A percentile compares a stretch with the other conserved stretches of the same genome.
Conservation (phyloP, 1,284 basidiomycete species). For the Microbotryomycetes sp. region DNA sequence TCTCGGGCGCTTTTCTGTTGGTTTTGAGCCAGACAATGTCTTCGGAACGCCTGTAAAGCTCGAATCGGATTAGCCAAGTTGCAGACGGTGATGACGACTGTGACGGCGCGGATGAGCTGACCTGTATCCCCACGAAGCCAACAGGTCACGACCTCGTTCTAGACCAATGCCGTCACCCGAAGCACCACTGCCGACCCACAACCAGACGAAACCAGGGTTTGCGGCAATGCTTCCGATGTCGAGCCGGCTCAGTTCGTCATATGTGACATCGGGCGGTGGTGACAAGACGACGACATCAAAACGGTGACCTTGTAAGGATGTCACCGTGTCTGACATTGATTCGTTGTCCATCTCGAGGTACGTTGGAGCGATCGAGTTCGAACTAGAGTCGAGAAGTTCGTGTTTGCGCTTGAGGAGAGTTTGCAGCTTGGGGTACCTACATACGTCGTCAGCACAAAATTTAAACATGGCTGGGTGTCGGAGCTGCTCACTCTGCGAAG, state of each 20-base stretch:
- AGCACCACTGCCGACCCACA: slow-evolving; percentile 80
- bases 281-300: slow-evolving; percentile 93
- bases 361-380: slow-evolving; percentile 53
- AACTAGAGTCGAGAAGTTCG: slow-evolving; percentile 19
- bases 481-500: slow-evolving; percentile 71
- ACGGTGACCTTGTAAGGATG: slow-evolving; percentile 56
- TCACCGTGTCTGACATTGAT: slow-evolving; percentile 43
- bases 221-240: slow-evolving; percentile 79
- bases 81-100: no score
- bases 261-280: slow-evolving; percentile 58
- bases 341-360: slow-evolving; percentile 50
- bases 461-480: not conserved
- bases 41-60: slow-evolving; percentile 62
- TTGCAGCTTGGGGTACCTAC: slow-evolving; percentile 84
- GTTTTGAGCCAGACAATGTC: slow-evolving; percentile 97
- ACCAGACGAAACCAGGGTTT: slow-evolving; percentile 86
- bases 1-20: slow-evolving; percentile 49
- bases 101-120: not conserved
- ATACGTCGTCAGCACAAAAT: not conserved
- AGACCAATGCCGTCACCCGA: slow-evolving; percentile 52
- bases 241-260: slow-evolving; percentile 45
- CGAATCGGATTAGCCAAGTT: not conserved
- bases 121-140: slow-evolving; percentile 86
- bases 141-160: slow-evolving; percentile 82
- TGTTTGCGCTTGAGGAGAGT: slow-evolving; percentile 37